Evolutionary conservation across 192 early-diverging fungal genomes (phyloP), one percentile per base, ranked within the genome.

Genomic region (Coemansia sp.): DNA sequence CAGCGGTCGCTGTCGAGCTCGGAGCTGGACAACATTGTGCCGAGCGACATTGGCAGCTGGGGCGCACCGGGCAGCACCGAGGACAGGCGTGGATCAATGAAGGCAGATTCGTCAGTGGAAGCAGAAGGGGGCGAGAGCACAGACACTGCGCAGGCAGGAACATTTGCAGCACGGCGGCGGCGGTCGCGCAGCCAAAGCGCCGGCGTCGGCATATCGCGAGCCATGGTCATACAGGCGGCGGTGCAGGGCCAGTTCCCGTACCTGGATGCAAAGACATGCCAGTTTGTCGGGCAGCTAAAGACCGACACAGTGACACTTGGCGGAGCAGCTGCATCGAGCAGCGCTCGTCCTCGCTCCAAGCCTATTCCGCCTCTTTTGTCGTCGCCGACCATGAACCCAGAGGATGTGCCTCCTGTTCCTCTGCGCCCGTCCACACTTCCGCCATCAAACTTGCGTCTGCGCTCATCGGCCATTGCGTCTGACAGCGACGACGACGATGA

Each of bases 261-360:
- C 19, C 32, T 82, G 58, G 79, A 82, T 37, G 73, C 79, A 17
- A 73, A 72, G 49, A 82, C 79, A 4, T 75, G 74, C 55, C 67
- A 82, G 79, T 82, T 82, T 82, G 79, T 82, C 14, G 79, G 79
- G 0, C 79, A 76, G 58, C 67, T 82, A 21, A 82, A 82, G 54
- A 52, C 63, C 11, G 79, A 82, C 45, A 55, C 66, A 0, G 71
- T 75, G 1, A 75, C 70, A 7, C 64, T 76, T 27, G 74, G 74
- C 29, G 74, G 79, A 0, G 79, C 79, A 0, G 73, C 73, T 0
- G 66, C 69, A 4, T 52, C 54, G 50, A 58, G 25, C 69, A 66
- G 63, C 64, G 65, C 55, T 19, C 45, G 58, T 2, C 17, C 61
- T 3, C 59, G 66, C 12, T 29, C 58, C 5, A 29, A 48, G n/a